Conservation (phyloP, 495 filamentous ascomycete genomes). For the Pyrenula massariospora region DNA sequence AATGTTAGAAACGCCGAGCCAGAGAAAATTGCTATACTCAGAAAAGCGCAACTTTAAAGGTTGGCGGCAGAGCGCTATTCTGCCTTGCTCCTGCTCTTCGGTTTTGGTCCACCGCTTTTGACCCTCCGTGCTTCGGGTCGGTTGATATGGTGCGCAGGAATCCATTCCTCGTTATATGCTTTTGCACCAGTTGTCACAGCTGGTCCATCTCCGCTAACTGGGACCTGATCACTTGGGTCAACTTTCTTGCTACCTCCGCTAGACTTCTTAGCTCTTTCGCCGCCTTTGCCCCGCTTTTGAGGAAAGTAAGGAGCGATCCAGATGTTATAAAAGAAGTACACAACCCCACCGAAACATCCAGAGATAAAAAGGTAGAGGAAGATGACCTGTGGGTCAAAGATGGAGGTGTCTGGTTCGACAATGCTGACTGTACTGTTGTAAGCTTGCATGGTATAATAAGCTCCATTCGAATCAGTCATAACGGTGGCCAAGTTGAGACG, state of each 20-base stretch:
- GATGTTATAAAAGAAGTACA: conserved; percentile 96
- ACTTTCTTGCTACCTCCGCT: conserved; percentile 51
- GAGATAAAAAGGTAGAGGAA: conserved; percentile 95
- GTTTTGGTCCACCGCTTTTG: conserved; percentile 58
- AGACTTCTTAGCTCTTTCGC: conserved; percentile 45
- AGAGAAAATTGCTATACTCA: too few relatives aligned
- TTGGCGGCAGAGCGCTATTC: too few relatives aligned
- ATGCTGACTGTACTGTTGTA: conserved; percentile 83
- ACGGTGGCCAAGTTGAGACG: conserved; percentile 68
- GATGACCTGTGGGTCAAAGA: conserved; percentile 83
- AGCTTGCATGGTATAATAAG: conserved; percentile 62
- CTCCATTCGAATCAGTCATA: conserved; percentile 48
- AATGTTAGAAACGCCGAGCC: too few relatives aligned
- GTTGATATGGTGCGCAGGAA: conserved; percentile 83
- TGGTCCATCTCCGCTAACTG: conserved; percentile 59
- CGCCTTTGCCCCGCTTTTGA: conserved; percentile 60
- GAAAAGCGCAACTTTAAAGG: too few relatives aligned
- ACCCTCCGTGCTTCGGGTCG: conserved; percentile 70
- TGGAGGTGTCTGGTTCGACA: conserved; percentile 82
- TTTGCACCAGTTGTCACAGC: conserved; percentile 56
- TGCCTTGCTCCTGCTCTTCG: conserved; percentile 22
- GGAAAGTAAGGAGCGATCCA: conserved; percentile 97
- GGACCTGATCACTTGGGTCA: conserved; percentile 43
- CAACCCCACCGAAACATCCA: conserved; percentile 60
- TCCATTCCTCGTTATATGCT: conserved; percentile 92